Evolutionary conservation across 2,329 filamentous ascomycete species (phyloP), one percentile per base, ranked within the genome.

Genomic region (Verticillium nonalfalfae): DNA sequence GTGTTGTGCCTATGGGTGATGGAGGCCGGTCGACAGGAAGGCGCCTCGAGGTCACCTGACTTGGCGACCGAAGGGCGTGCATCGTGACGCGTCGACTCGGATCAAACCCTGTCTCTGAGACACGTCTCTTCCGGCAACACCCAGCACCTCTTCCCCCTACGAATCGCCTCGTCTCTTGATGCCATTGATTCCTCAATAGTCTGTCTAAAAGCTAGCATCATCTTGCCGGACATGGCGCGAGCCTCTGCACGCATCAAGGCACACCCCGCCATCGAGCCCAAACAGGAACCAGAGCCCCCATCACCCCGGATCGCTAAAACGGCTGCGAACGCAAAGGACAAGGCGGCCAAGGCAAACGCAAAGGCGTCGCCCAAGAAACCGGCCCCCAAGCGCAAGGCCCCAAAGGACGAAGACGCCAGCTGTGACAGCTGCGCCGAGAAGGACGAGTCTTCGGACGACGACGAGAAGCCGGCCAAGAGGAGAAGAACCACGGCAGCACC

Each of bases 401-500:
- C 63, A n/a, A 65, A 67, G 50, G 68, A 70, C n/a, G 67, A 71
- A 38, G 63, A 64, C 2, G 68, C 69, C 56, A 62, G 66, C 57
- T 67, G 66, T 59, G 67, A 64, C 14, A 65, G 63, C 33, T 64
- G 66, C 21, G 59, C 62, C 40, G 66, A 69, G 38, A 59, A 61
- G 3, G 67, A 68, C 64, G 67, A 38, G 50, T 64, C 59, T 31
- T 31, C 26, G 4, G 26, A 31, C 4, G 59, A 66, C 31, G 63
- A 66, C 26, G 60, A 65, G 64, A 71, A 72, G 62, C 59, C 68
- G 4, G 61, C 68, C 31, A 83, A 82, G 71, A 83, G 81, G 69
- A 73, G 75, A 63, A 78, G 73, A 66, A 73, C 73, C 18, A 66
- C 66, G 3, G 34, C 54, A 13, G 13, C 50, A 11, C 59, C 39